Conservation (phyloP, 2,329 filamentous ascomycete genomes). For the Phialocephala sp. region DNA sequence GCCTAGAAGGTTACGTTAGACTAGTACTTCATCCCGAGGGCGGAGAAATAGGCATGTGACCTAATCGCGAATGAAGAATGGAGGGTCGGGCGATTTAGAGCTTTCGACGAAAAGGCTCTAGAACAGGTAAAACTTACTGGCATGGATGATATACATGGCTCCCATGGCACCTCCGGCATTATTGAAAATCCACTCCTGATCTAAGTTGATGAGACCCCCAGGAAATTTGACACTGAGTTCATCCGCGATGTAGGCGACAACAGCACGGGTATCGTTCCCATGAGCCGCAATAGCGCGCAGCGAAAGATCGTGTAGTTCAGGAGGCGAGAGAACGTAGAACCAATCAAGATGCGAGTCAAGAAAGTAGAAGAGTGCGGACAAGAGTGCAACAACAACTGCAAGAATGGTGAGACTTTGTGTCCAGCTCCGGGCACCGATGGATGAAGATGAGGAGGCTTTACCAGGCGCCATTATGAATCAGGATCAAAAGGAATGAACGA, state of each 20-base stretch:
- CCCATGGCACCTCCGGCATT: conserved; percentile 93
- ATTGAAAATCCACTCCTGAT: conserved; percentile 90
- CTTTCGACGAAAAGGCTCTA: neutral
- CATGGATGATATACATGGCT: conserved; percentile 88
- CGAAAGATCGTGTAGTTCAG: conserved; percentile 71
- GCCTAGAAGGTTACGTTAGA: conserved; percentile 48
- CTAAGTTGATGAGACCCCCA: conserved; percentile 64
- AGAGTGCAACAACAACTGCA: conserved; percentile 58
- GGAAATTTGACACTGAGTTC: conserved; percentile 63
- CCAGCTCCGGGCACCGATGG: conserved; percentile 4
- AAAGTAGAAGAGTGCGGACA: conserved; percentile 59
- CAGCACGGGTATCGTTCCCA: conserved; percentile 74
- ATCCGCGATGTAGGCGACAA: conserved; percentile 72
- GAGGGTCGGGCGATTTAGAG: neutral
- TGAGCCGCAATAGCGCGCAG: conserved; percentile 69
- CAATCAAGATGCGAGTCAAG: conserved; percentile 57
- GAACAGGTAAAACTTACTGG: conserved; percentile 62
- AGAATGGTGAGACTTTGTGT: conserved; percentile 51
- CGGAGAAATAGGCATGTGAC: neutral
- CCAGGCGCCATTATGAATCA: conserved; percentile 18
- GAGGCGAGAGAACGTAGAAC: conserved; percentile 78
- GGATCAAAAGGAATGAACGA: neutral
- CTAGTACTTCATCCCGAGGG: neutral
- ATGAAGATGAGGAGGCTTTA: neutral
- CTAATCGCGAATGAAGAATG: too few species aligned